Base-by-base conservation (phyloP, 306 rosid genomes). In the Cajanus cajan region DNA sequence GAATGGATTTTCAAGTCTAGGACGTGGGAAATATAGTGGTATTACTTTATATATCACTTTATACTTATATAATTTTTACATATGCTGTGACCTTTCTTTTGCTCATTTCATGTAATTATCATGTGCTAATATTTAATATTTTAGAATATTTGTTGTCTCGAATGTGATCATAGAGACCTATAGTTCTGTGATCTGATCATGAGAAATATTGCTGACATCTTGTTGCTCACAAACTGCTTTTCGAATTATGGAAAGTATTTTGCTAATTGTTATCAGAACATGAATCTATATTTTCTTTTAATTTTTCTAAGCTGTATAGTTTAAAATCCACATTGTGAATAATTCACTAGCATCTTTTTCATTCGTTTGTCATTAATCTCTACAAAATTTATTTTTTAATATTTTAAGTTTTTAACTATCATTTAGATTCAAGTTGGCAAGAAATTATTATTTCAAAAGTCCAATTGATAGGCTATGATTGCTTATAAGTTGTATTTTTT, bases 21-120 rank as follows among this genome's bases (percentile, higher is more conserved):
- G 90, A 59, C 93, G 85, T 83, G 96, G 94, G 74, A 95, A 95
- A 82, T 95, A 86, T 66, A 95, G 97, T 70, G 99, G 98, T 95
- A 91, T 33, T 36, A 48, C 68, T 62, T 48, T 68, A 74, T 76
- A 44, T 82, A 28, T 68, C 77, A 36, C 64, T 80, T 12, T 67
- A 4, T 50, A 16, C 54, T 59, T 72, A 54, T 73, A 13, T 57
- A 41, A 12, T 81, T 10, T 55, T 47, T 64, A 74, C 73, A 22
- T 68, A 65, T 25, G 44, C 19, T 68, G 31, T 45, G 51, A 19
- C 10, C 18, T 57, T 80, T 43, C 65, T 77, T 80, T 72, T 51
- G 57, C 70, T 52, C 10, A 16, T 61, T 16, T 77, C 58, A 78
- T 31, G 63, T 62, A 66, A 21, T 63, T 19, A 54, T 63, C 54